Base-by-base conservation (phyloP, 257 asterid genomes). In the Ilex aquifolium region DNA sequence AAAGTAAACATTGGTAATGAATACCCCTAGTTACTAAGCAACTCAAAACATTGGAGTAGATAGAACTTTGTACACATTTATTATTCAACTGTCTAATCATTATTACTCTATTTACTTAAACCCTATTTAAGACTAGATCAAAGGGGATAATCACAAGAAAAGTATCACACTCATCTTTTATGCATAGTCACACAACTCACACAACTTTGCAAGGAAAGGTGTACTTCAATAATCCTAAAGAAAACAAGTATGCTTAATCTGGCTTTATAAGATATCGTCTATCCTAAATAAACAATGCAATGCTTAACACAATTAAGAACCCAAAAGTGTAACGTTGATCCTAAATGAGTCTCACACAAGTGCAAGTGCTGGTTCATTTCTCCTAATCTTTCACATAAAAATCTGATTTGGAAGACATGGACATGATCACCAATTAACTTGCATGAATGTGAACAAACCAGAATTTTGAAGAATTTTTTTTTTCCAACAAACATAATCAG, bases 1-100 rank as follows among this genome's bases (percentile, higher is more conserved):
- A 21, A 53, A 53, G 57, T 53, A 53, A 53, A 53, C 32, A 53
- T 53, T 53, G 13, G 9, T 53, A 53, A 53, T 53, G 57, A 53
- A 53, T 53, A 53, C 11, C 57, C 32, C 48, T 42, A 16, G 57
- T 53, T 53, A 53, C 1, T 16, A 53, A 16, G 57, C 32, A 53
- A 53, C 57, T 53, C 32, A 16, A 53, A 53, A n/a, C 57, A 21
- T 1, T 21, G 0, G 27, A 21, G 27, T 21, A 21, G 27, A 21
- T 21, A 21, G 27, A 21, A 21, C 57, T 53, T 17, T 17, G 12
- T 16, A 2, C 31, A 17, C 31, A 53, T 53, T n/a, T 53, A 16
- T 53, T 53, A 53, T 53, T n/a, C 2, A 53, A 53, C 11, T 53
- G 57, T 4, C 7, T 2, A 53, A n/a, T 53, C 31, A 16, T 16